Base-by-base conservation (phyloP, 331 rosid genomes). In the Quercus lobata region DNA sequence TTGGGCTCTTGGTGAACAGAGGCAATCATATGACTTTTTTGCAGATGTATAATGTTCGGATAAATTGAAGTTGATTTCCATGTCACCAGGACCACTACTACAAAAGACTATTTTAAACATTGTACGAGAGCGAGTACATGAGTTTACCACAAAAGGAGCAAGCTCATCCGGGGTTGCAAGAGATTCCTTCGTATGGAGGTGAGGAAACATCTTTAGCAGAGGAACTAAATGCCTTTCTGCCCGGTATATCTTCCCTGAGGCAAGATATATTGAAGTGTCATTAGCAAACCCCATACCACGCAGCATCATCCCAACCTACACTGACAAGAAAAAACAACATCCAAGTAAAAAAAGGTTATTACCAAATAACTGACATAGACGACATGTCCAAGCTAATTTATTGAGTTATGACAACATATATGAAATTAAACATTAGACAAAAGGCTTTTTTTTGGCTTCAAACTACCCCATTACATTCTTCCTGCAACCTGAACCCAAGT, bases 211-310 rank as follows among this genome's bases (percentile, higher is more conserved):
- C 87, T 84, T 79, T 17, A 69, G 66, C 49, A 96, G 84, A 57
- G 99, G 98, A 79, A 90, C 86, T 78, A 96, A 85, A 86, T 92
- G 85, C 83, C 86, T 96, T 82, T 92, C 97, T 32, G 87, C 89
- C 66, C 77, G 78, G 84, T 93, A 96, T 83, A 93, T 88, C 85
- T 90, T 89, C 41, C 99, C 99, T 11, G 99, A 88, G 72, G 98
- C 99, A 84, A 96, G 85, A 86, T 88, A 96, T 76, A 96, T 87
- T 72, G 94, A 86, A 5, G 97, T 96, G 77, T 78, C 85, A 84
- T 93, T 93, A 80, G 86, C 87, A 78, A 96, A 92, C 62, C 98
- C 99, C 97, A 96, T 90, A 80, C 97, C 99, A 16, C 95, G 93
- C 49, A 96, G 88, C 91, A 96, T 87, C 95, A 93, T 84, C 30